phyloP scores from a whole-genome alignment of 768 basidiomycete genomes.

The Galerina marginata region DNA sequence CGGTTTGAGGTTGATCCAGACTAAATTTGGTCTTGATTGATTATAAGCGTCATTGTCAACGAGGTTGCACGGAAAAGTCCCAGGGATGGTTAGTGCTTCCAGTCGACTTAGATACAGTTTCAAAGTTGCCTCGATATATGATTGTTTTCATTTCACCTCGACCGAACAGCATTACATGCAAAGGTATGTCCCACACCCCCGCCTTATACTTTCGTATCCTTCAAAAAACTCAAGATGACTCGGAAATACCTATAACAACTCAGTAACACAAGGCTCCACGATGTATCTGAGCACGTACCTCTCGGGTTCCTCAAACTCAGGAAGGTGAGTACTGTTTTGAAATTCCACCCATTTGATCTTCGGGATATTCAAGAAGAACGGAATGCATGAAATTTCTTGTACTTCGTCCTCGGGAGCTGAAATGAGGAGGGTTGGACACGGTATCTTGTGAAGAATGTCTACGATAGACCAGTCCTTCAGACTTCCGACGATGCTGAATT shows the following conservation, averaged over 20 bases:
- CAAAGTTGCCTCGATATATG: too few species aligned
- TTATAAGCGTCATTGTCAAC: too few species aligned
- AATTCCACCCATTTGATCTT: constrained; percentile 43
- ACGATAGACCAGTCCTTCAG: constrained; percentile 28
- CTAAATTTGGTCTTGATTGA: too few species aligned
- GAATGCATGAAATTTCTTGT: constrained; percentile 23
- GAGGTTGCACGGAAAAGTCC: too few species aligned
- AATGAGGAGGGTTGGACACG: constrained; percentile 27
- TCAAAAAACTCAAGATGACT: constrained; percentile 19
- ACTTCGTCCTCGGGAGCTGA: constrained; percentile 21
- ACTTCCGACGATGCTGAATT: constrained; percentile 34
- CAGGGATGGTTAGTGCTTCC: too few species aligned
- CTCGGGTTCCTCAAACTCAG: constrained; percentile 28
- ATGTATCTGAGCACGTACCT: constrained; percentile 13
- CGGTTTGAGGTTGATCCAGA: too few species aligned
- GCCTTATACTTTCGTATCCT: not conserved
- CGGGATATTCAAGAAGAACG: constrained; percentile 29
- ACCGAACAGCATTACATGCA: too few species aligned
- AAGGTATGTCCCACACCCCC: not conserved
- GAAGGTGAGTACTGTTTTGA: constrained; percentile 32
- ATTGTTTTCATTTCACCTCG: too few species aligned
- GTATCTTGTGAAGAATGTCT: constrained; percentile 27
- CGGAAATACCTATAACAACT: constrained; percentile 15
- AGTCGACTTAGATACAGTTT: too few species aligned
- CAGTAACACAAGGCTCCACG: not conserved